Conservation (phyloP, 306 rosid species). For the Cucumis melo region DNA sequence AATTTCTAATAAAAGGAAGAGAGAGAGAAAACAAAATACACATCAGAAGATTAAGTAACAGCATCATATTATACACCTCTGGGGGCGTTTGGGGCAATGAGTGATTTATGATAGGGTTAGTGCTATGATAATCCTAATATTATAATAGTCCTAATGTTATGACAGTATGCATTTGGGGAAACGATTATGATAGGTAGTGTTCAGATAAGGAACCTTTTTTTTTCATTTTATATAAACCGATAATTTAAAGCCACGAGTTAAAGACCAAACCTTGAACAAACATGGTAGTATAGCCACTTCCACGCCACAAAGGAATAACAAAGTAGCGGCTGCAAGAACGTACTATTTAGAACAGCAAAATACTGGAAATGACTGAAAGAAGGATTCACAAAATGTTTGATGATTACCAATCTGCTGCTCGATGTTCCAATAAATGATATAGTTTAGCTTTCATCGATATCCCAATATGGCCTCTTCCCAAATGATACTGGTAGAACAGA, state of each 20-base stretch:
- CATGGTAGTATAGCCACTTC: slow-evolving; percentile 80
- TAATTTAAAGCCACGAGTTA: slow-evolving; percentile 7
- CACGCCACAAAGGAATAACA: slow-evolving; percentile 84
- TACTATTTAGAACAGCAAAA: slow-evolving; percentile 9
- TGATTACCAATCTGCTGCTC: slow-evolving; percentile 71
- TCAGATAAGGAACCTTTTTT: not conserved
- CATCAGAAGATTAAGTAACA: not conserved
- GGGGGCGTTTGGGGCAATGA: no score
- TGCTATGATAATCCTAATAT: no score
- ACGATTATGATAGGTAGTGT: no score
- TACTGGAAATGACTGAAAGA: not conserved
- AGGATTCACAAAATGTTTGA: not conserved
- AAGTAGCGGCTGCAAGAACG: slow-evolving; percentile 58
- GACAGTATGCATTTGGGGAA: no score
- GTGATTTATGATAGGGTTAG: no score
- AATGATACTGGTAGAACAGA: slow-evolving; percentile 46
- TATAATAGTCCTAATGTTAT: no score
- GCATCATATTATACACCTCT: not conserved
- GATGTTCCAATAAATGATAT: slow-evolving; percentile 60
- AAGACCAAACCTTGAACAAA: slow-evolving; percentile 67
- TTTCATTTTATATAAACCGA: not conserved
- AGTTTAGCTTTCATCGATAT: slow-evolving; percentile 69
- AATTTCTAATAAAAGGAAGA: not conserved
- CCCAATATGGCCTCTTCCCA: slow-evolving; percentile 91
- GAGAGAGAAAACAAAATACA: not conserved